Conservation (phyloP, 2,329 filamentous ascomycete species). For the Fusarium papillatum region DNA sequence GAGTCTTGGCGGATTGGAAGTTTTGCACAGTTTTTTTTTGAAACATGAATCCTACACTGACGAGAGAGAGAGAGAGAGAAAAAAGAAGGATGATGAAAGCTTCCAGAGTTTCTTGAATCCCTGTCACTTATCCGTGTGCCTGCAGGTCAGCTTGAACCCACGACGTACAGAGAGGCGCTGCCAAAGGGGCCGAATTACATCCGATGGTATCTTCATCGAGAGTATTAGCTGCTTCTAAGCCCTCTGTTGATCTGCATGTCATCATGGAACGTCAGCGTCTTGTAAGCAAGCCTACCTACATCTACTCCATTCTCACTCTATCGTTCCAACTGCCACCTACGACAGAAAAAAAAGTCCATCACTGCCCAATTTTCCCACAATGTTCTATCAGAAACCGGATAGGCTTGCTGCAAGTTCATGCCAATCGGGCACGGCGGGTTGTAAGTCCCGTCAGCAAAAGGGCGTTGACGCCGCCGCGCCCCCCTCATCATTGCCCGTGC, state of each 20-base stretch:
- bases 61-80: background rate
- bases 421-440: constrained; percentile 44
- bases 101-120: background rate
- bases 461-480: constrained; percentile 11
- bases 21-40: background rate
- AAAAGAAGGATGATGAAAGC: background rate
- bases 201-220: background rate
- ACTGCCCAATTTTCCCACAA: background rate
- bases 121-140: constrained; percentile 4
- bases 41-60: background rate
- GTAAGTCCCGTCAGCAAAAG: constrained; percentile 11
- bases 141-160: constrained; percentile 10
- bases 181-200: constrained; percentile 9
- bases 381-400: constrained; percentile 35
- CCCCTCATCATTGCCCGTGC: constrained; percentile 7
- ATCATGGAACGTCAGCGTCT: constrained; percentile 2
- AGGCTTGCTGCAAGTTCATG: constrained; percentile 46
- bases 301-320: background rate
- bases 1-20: background rate
- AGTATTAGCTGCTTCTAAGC: background rate
- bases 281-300: background rate
- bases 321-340: background rate
- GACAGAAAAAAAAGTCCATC: background rate
- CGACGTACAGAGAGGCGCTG: background rate
- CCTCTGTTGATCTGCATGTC: background rate